Base-by-base conservation (phyloP, 768 basidiomycete genomes). In the Russula sp. region DNA sequence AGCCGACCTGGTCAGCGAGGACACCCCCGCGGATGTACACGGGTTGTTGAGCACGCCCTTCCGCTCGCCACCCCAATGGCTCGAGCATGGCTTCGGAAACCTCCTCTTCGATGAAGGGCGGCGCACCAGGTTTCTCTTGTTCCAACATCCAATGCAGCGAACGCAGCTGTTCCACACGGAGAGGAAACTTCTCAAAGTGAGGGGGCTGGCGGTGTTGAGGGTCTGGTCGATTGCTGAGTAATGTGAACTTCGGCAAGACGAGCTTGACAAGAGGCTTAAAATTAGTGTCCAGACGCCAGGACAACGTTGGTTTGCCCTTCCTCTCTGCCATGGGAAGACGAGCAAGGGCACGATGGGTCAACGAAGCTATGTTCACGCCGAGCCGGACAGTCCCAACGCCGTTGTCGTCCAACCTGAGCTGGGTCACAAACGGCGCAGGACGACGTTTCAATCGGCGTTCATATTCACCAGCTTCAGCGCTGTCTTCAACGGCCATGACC, bases 1-100 rank as follows among this genome's bases (percentile, higher is more conserved):
- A 98, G 54, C 95, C 95, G 63, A 98, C 95, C 75, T 95, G 88
- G 69, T 98, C 95, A 13, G 94, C 94, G 48, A 97, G 83, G 51
- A 97, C 94, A 11, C 95, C 94, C 18, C 95, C 94, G 58, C 90
- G 81, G 45, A 97, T 75, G 61, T 74, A 79, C 55, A 91, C 80
- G 0, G 87, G 82, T 38, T 93, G 76, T 66, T 89, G 84, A 4
- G 90, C 93, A 45, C 90, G 86, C 43, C 90, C 94, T 73, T 97
- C 93, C n/a, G 91, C 92, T 66, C 93, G 81, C 95, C 95, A 98
- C 7, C 92, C 90, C 13, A 97, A 76, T 55, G 92, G 85, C 61
- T 85, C 87, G 4, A 95, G 77, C 49, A 90, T 82, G 4, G 93
- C 91, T 72, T 98, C 95, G 0, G 92, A 88, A 46, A 97, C 90